These are phyloP conservation scores for Chenopodium album DNA, from an alignment of 148 eudicot genomes.

Conservation along the genomic window DNA sequence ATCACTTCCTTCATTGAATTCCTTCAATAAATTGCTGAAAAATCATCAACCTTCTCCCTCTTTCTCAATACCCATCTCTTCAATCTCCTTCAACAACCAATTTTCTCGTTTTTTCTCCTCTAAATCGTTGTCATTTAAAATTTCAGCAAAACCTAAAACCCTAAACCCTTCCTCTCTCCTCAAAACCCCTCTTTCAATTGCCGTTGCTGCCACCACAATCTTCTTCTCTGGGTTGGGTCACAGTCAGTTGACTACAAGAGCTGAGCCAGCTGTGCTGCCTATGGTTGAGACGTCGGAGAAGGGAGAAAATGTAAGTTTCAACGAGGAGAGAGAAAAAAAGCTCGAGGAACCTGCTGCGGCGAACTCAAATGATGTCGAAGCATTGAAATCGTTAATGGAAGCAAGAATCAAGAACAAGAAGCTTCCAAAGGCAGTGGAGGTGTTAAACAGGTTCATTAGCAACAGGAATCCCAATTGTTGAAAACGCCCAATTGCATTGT, in stretches of 20 bases:
- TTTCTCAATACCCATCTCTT: constrained; percentile 34
- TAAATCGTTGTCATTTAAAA: neutral
- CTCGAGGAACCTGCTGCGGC: constrained; percentile 35
- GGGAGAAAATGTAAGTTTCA: constrained; percentile 11
- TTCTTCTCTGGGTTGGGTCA: constrained; percentile 38
- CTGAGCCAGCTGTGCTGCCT: constrained; percentile 27
- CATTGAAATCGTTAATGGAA: constrained; percentile 54
- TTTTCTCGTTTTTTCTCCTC: neutral
- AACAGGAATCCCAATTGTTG: no score
- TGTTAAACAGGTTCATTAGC: constrained; percentile 43
- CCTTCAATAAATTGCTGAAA: no score
- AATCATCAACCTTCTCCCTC: neutral
- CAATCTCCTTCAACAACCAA: constrained; percentile 38
- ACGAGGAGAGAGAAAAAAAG: constrained; percentile 38
- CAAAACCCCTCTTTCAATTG: constrained; percentile 46
- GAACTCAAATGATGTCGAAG: constrained; percentile 40
- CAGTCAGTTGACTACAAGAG: constrained; percentile 24
- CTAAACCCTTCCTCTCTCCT: constrained; percentile 33
- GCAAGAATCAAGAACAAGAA: constrained; percentile 45
- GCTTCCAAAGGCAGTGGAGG: constrained; percentile 49
- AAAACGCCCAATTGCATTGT: no score
- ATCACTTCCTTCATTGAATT: no score
- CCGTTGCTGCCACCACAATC: constrained; percentile 47
- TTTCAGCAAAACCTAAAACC: constrained; percentile 9
- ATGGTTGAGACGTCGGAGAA: neutral